Base-by-base conservation (phyloP, 306 rosid species). In the Gynostemma pentaphyllum region DNA sequence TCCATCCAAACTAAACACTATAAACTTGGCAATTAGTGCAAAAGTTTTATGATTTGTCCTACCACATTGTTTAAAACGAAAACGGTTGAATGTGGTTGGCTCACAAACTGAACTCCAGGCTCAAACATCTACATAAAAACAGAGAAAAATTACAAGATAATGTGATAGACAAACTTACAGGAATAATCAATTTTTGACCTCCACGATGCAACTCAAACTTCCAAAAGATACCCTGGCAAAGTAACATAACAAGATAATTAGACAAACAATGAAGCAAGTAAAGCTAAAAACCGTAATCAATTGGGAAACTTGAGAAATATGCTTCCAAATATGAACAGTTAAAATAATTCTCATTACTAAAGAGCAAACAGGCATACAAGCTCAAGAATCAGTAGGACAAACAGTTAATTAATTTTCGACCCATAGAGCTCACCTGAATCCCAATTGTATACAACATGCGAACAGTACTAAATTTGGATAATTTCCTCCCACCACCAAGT, bases 401-500 rank as follows among this genome's bases (percentile, higher is more conserved):
- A 44, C 32, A 21, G n/a, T 12, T 18, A 22, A 42, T 64, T 9
- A 42, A 64, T 64, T 59, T 32, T 67, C 46, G 16, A n/a, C 22
- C 47, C 32, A 9, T 12, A 41, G 46, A 54, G 67, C 57, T 67
- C 55, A 88, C 99, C 96, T 84, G 99, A 71, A 88, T 70, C 76
- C 99, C 99, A 59, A 92, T 76, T 53, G 90, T 39, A 73, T 88
- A 92, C 87, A 92, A 55, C 88, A 87, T 81, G 64, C 95, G 87
- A 42, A 88, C 85, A 13, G 83, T 64, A 69, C 99, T 92, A 71
- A 86, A 88, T 71, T 75, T 86, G 23, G 99, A 92, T 79, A 92
- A 15, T 70, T 82, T 88, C 82, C 99, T 88, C 74, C 96, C 96
- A 19, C 96, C 96, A 28, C 99, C 99, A 67, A 92, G 86, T 82